Evolutionary conservation across 2,329 filamentous ascomycete genomes (phyloP).

Genomic region (Fusarium begoniae): DNA sequence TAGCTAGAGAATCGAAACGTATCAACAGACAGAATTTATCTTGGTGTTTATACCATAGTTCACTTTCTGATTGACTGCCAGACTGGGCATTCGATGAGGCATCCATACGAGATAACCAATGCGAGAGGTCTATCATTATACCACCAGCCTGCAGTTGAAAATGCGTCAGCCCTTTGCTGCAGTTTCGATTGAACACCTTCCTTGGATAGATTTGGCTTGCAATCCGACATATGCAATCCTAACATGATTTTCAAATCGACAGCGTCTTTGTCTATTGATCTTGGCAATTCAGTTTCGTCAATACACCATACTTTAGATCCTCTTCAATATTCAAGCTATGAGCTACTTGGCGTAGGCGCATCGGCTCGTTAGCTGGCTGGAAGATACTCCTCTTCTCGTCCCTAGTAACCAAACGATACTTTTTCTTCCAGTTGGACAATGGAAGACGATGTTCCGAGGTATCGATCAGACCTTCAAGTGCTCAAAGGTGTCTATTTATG

Average conservation of each 20-base stretch:
- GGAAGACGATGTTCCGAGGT: accelerated
- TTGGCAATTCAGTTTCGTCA: too few relatives aligned
- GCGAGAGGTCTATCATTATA: too few relatives aligned
- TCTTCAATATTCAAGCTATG: too few relatives aligned
- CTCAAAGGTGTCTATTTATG: accelerated
- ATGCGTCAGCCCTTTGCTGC: too few relatives aligned
- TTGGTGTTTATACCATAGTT: accelerated
- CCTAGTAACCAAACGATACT: not conserved
- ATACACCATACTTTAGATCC: too few relatives aligned
- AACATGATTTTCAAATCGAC: too few relatives aligned
- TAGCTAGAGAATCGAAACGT: accelerated
- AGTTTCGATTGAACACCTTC: accelerated
- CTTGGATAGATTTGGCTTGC: too few relatives aligned
- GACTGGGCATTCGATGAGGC: too few relatives aligned
- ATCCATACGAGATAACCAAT: not conserved
- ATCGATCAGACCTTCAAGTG: not conserved
- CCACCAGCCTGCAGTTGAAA: not conserved
- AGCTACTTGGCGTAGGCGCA: too few relatives aligned
- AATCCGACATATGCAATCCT: too few relatives aligned
- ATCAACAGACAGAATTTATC: accelerated
- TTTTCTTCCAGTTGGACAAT: accelerated
- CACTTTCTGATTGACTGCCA: not conserved
- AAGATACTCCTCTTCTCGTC: accelerated
- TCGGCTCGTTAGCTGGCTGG: too few relatives aligned
- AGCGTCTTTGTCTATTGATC: too few relatives aligned